phyloP scores from a whole-genome alignment of 441 rosid species.

The Erodium trifolium region DNA sequence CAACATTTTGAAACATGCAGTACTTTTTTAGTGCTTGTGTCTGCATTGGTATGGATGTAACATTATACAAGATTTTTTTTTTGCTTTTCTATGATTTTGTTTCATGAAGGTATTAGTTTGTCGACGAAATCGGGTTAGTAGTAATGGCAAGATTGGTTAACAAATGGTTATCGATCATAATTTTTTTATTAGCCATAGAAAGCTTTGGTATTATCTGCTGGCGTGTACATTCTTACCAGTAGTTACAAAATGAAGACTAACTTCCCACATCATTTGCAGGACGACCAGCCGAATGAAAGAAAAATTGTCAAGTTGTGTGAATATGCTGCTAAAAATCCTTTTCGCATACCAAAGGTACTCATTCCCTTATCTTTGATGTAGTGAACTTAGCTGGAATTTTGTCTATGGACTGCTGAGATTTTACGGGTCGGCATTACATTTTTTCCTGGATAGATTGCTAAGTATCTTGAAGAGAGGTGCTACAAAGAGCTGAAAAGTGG shows the following conservation, averaged over 20 bases:
- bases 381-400: constrained; percentile 7
- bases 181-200: background rate
- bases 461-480: constrained; percentile 90
- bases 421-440: constrained; percentile 11
- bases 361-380: constrained; percentile 8
- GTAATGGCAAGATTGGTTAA: background rate
- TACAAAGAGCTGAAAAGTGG: constrained; percentile 71
- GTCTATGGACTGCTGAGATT: background rate
- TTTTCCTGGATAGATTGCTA: constrained; percentile 53
- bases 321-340: constrained; percentile 87
- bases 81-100: background rate
- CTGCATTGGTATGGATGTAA: background rate
- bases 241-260: constrained; percentile 4
- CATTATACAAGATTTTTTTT: background rate
- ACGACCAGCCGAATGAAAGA: constrained; percentile 68
- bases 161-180: background rate
- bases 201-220: background rate
- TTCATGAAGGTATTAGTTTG: background rate
- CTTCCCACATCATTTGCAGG: constrained; percentile 35
- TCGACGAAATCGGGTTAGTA: background rate
- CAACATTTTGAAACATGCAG: too few species aligned
- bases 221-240: too few species aligned
- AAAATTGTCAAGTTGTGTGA: constrained; percentile 82
- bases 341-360: constrained; percentile 82
- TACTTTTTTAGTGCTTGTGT: background rate